Conservation (phyloP, 2,329 filamentous ascomycete genomes). For the Bipolaris bicolor region DNA sequence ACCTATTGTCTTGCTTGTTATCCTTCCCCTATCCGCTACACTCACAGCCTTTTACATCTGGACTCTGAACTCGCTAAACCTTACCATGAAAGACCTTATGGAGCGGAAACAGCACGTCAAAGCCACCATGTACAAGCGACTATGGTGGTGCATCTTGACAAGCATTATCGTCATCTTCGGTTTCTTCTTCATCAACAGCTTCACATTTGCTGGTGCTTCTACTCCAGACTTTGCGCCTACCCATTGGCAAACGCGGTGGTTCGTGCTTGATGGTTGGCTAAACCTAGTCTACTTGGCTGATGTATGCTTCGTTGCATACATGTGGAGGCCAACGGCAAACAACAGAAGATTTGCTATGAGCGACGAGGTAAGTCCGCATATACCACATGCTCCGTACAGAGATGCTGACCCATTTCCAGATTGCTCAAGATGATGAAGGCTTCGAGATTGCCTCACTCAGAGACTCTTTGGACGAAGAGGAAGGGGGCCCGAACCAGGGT, state of each 20-base stretch:
- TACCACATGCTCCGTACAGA: background rate
- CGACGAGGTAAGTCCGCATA: constrained; percentile 70
- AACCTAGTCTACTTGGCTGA: constrained; percentile 96
- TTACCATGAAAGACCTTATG: constrained; percentile 93
- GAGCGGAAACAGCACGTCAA: constrained; percentile 94
- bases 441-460: constrained; percentile 96
- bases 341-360: constrained; percentile 98
- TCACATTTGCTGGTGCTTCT: constrained; percentile 84
- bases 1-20: constrained; percentile 88
- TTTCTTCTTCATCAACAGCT: constrained; percentile 98
- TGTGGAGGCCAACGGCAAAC: constrained; percentile 96
- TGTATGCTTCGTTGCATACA: constrained; percentile 89
- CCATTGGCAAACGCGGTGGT: constrained; percentile 98
- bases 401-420: constrained; percentile 55
- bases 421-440: constrained; percentile 97
- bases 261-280: constrained; percentile 94
- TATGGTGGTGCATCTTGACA: constrained; percentile 96
- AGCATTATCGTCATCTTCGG: constrained; percentile 95
- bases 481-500: constrained; percentile 50
- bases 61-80: constrained; percentile 94
- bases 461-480: constrained; percentile 71
- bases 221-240: constrained; percentile 91
- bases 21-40: constrained; percentile 88
- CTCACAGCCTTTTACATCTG: constrained; percentile 98
- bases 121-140: constrained; percentile 93